Conservation (phyloP, 2,329 filamentous ascomycete genomes). For the Pseudogymnoascus destructans region DNA sequence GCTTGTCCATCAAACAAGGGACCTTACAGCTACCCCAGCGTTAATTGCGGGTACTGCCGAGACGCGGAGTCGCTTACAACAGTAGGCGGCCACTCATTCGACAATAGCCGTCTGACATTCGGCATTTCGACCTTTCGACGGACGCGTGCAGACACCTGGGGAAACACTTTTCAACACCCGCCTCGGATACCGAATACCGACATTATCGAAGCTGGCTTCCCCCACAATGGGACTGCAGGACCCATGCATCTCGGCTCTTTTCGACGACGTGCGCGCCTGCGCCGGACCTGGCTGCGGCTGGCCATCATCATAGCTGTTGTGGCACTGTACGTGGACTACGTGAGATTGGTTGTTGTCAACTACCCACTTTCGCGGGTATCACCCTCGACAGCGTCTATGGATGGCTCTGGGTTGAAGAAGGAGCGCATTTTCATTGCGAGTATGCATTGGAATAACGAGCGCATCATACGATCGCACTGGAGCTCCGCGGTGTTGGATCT, state of each 20-base stretch:
- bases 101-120: slow-evolving; percentile 1
- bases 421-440: slow-evolving; percentile 51
- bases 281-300: slow-evolving; percentile 12
- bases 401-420: slow-evolving; percentile 8
- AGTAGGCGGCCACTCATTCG: not conserved
- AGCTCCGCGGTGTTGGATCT: slow-evolving; percentile 45
- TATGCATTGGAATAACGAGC: slow-evolving; percentile 55
- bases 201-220: slow-evolving; percentile 5
- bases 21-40: not conserved
- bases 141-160: slow-evolving; percentile 2
- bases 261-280: slow-evolving; percentile 11
- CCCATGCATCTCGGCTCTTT: slow-evolving; percentile 13
- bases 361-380: slow-evolving; percentile 9
- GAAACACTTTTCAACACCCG: not conserved
- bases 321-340: slow-evolving; percentile 13
- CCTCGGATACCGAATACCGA: not conserved
- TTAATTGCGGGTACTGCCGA: not conserved
- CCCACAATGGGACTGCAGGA: slow-evolving; percentile 5
- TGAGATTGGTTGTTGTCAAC: not conserved
- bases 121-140: not conserved
- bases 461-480: slow-evolving; percentile 49
- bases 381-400: not conserved
- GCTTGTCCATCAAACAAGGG: not conserved
- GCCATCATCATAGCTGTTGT: slow-evolving; percentile 10
- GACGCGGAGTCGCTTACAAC: not conserved